A percentile compares a stretch with the other conserved stretches of the same genome.
Evolutionary conservation across 164 flowering plant genomes (phyloP).

Genomic region (Vitis amurensis): DNA sequence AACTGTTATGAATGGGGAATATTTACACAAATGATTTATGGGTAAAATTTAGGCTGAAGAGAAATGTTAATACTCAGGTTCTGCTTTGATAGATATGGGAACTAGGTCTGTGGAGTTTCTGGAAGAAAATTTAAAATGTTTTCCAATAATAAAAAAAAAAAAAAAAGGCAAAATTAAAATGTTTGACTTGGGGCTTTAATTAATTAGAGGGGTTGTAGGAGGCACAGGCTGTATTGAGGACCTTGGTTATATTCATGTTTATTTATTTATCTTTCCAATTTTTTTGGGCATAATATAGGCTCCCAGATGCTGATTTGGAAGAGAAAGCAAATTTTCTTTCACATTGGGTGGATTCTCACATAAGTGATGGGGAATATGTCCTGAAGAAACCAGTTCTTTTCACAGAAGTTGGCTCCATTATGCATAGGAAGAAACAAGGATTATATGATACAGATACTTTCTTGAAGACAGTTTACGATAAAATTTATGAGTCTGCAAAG

Average conservation of each 20-base stretch:
- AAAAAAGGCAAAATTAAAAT: too few relatives aligned
- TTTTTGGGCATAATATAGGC: constrained; percentile 33
- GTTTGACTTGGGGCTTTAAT: too few relatives aligned
- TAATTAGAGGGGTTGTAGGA: too few relatives aligned
- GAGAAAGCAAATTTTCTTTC: constrained; percentile 41
- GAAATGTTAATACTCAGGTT: too few relatives aligned
- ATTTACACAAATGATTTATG: too few relatives aligned
- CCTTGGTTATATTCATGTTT: not conserved
- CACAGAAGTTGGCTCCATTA: constrained; percentile 53
- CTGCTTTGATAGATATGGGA: too few relatives aligned
- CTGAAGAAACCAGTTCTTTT: constrained; percentile 65
- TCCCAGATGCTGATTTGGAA: constrained; percentile 38
- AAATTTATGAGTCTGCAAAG: constrained; percentile 51
- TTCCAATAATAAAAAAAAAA: too few relatives aligned
- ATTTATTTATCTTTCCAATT: not conserved
- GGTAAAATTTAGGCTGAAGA: too few relatives aligned
- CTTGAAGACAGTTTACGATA: constrained; percentile 45
- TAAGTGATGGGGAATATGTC: constrained; percentile 41
- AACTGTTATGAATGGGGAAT: too few relatives aligned
- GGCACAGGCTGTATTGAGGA: not conserved
- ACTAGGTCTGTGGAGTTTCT: too few relatives aligned
- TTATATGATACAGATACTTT: constrained; percentile 30
- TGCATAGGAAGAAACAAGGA: constrained; percentile 22
- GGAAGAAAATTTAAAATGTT: too few relatives aligned
- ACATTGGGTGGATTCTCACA: constrained; percentile 56